Base-by-base conservation (phyloP, 805 yeast genomes). In the Candida dendrica region DNA sequence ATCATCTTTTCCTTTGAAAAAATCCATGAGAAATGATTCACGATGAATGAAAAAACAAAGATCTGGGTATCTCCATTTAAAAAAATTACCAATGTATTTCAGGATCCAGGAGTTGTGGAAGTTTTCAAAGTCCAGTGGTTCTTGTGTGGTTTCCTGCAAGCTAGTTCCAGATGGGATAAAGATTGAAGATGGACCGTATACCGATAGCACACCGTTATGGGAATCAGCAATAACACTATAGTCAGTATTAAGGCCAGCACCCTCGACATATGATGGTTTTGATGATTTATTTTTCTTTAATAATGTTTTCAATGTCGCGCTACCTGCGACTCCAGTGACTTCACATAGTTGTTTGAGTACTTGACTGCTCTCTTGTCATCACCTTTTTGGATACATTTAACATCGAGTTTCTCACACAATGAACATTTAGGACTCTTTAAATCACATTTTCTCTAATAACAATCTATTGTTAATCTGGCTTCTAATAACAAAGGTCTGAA, bases 41-140 rank as follows among this genome's bases (percentile, higher is more conserved):
- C 85, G 61, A 51, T 75, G 79, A n/a, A 79, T 68, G 49, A 77
- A 79, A 63, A 75, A 69, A 50, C 76, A 75, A 47, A 75, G 71
- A 46, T 79, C 84, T 3, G 84, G 84, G 47, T 79, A 79, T 46
- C 75, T 72, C 80, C 82, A 78, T n/a, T 69, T 70, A 55, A 78
- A 79, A 54, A 79, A 53, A 41, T 61, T 59, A 3, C 64, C 60
- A n/a, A 63, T 46, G 14, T 63, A 51, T 37, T 55, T 50, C 11
- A 61, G 8, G 6, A 22, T 22, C 24, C 24, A 22, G 6, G 24
- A 8, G 24, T 22, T 22, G 24, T 22, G 24, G 61, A 53, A 26
- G 8, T 6, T 22, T 22, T 22, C 24, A 56, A 58, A 4, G 59
- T 42, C 46, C 30, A 43, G 42, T 6, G 40, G 63, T 56, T 37